phyloP scores from a whole-genome alignment of 345 rosid genomes.

The Hypericum androsaemum region DNA sequence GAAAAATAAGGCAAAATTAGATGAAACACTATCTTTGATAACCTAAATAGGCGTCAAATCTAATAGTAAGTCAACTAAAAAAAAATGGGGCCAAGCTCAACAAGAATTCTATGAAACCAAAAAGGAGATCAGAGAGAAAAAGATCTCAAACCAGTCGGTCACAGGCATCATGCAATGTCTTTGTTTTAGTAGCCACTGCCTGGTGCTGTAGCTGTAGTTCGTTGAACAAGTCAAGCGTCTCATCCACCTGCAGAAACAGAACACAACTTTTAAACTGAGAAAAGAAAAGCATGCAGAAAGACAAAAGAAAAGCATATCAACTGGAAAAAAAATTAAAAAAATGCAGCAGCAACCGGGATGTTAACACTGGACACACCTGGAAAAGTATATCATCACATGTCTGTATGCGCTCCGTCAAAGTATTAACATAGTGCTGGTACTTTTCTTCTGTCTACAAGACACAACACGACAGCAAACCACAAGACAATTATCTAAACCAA shows the following conservation, averaged over 20 bases:
- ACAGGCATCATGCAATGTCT: constrained; percentile 98
- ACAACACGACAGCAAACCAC: constrained; percentile 11
- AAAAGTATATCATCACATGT: constrained; percentile 82
- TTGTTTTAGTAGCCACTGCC: constrained; percentile 90
- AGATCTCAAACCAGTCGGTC: constrained; percentile 63
- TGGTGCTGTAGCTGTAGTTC: constrained; percentile 85
- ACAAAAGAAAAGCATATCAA: constrained; percentile 6
- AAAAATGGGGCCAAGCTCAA: not conserved
- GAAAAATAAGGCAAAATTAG: constrained; percentile 12
- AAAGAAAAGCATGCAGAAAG: constrained; percentile 3
- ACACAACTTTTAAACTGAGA: not conserved
- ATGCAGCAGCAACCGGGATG: not conserved
- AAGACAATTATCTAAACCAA: constrained; percentile 9
- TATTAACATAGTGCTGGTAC: constrained; percentile 77
- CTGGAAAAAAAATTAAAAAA: not conserved
- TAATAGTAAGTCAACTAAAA: not conserved
- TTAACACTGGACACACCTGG: constrained; percentile 40
- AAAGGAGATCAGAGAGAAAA: constrained; percentile 4
- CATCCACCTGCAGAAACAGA: constrained; percentile 64
- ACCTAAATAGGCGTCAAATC: too few species aligned
- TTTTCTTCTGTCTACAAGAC: constrained; percentile 75
- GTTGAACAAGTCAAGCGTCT: constrained; percentile 72
- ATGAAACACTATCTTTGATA: not conserved
- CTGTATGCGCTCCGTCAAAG: constrained; percentile 69
- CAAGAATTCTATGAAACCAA: not conserved